Evolutionary conservation across 2,329 filamentous ascomycete genomes (phyloP), one percentile per base, ranked within the genome.

Genomic region (Zalaria obscura): DNA sequence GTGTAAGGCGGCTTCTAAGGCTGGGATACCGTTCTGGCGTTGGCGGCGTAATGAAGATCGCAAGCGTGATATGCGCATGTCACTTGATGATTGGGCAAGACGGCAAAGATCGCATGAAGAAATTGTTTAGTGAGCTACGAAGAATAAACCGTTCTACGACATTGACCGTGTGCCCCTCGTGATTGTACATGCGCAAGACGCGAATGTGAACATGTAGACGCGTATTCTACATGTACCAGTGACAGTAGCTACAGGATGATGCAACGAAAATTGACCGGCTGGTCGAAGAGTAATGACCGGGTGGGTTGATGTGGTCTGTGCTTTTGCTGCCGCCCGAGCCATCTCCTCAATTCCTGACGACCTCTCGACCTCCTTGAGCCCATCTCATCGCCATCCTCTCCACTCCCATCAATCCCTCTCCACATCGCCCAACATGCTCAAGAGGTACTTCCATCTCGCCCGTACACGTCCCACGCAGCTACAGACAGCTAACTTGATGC

Each of bases 371-470:
- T 18, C 18, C 18, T 18, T 18, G 18, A 18, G 18, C 18, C 18
- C 18, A 18, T 18, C 29, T 25, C 39, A 36, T 36, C 35, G 7
- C 18, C 35, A 43, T 41, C 38, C 44, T 42, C 47, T 40, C 38
- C 43, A 42, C 43, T 48, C 50, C 42, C 45, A 40, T 47, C 44
- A 43, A 44, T 42, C 43, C 42, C 41, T 46, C 40, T 40, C 44
- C 68, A 73, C 73, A 76, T 78, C 76, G 71, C 67, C 66, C 73
- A 83, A 74, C 77, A 85, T 85, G 80, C 80, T 83, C 72, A 83
- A 83, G 79, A 83, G 79, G 80, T 85, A 68, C 68, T 43, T 46
- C 40, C 43, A 45, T 41, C 47, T 46, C 49, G 47, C 54, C 47
- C 45, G 52, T 47, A 34, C 34, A 41, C 39, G 35, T 40, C 40